phyloP scores from a whole-genome alignment of 2,329 filamentous ascomycete species.

The Myotisia sp. region DNA sequence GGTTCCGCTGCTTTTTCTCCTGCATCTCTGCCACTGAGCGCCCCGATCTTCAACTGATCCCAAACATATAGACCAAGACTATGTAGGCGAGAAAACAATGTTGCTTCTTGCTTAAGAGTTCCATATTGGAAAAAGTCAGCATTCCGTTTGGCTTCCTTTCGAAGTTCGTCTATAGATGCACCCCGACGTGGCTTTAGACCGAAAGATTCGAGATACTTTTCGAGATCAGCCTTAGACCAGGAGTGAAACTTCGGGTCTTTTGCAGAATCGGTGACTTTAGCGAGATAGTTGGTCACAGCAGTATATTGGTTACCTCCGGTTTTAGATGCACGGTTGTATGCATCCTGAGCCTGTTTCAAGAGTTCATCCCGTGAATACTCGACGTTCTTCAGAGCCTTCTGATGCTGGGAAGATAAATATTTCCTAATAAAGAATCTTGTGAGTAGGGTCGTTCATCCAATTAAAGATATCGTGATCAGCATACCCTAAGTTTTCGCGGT shows the following conservation, averaged over 20 bases:
- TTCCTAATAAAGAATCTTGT: conserved; percentile 21
- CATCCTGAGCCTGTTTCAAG: conserved; percentile 40
- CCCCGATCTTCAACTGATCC: conserved; percentile 36
- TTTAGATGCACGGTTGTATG: conserved; percentile 35
- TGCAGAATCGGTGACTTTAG: conserved; percentile 48
- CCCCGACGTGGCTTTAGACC: conserved; percentile 56
- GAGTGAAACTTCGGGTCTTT: conserved; percentile 56
- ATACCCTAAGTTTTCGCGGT: conserved; percentile 52
- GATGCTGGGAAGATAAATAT: conserved; percentile 35
- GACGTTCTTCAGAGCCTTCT: conserved; percentile 46
- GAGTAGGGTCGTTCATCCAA: conserved; percentile 33
- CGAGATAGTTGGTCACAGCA: conserved; percentile 56
- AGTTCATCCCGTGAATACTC: conserved; percentile 60
- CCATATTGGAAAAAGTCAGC: conserved; percentile 66
- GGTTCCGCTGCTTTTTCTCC: conserved; percentile 36
- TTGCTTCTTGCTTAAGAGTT: conserved; percentile 48
- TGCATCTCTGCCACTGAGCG: conserved; percentile 33
- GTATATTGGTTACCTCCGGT: conserved; percentile 37
- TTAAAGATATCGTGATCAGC: no score
- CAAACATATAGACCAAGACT: conserved; percentile 34
- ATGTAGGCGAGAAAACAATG: conserved; percentile 50
- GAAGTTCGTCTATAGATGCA: conserved; percentile 53
- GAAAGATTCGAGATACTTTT: conserved; percentile 66
- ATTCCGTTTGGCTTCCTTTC: conserved; percentile 57
- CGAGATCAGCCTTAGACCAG: conserved; percentile 59